Percentiles rank a stretch among this genome's conserved stretches.
phyloP scores from a whole-genome alignment of 768 basidiomycete species.

The Cystobasidium tubakii region DNA sequence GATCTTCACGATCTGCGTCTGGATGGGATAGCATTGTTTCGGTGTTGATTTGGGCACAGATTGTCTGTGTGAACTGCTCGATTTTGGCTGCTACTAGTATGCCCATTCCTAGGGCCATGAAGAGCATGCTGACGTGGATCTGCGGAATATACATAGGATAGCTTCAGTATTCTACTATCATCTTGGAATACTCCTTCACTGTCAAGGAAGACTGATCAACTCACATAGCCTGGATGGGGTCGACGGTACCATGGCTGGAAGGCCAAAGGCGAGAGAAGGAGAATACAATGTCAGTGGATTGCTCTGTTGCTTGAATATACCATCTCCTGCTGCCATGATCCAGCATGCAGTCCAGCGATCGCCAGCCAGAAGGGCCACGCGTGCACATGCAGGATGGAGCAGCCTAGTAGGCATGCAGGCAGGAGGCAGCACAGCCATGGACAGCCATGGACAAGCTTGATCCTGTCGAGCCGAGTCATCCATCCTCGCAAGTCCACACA shows the following conservation, averaged over 20 bases:
- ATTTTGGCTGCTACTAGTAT: slow-evolving; percentile 22
- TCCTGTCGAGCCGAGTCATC: too few relatives aligned
- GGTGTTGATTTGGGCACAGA: slow-evolving; percentile 29
- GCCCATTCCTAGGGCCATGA: slow-evolving; percentile 23
- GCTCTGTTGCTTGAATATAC: too few relatives aligned
- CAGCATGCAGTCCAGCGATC: too few relatives aligned
- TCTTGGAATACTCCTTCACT: background rate
- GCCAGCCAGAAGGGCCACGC: background rate
- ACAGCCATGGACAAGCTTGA: too few relatives aligned
- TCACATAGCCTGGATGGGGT: slow-evolving; percentile 10
- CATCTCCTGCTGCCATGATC: too few relatives aligned
- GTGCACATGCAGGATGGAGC: too few relatives aligned
- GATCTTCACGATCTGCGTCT: background rate
- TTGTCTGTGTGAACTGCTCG: slow-evolving; percentile 29
- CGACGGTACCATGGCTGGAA: slow-evolving; percentile 27
- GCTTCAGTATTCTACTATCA: background rate
- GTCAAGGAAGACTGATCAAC: background rate
- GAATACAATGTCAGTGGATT: background rate
- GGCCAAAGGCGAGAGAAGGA: background rate
- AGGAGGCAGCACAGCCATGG: background rate
- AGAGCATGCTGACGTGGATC: slow-evolving; percentile 9
- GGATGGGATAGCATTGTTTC: slow-evolving; percentile 2
- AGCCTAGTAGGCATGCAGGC: too few relatives aligned
- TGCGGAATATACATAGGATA: background rate
- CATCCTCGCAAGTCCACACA: background rate